A percentile compares a stretch with the other conserved stretches of the same genome.
These are phyloP conservation scores for Pythium sp. DNA, from an alignment of 352 stramenopile genomes.

Conservation along the genomic window DNA sequence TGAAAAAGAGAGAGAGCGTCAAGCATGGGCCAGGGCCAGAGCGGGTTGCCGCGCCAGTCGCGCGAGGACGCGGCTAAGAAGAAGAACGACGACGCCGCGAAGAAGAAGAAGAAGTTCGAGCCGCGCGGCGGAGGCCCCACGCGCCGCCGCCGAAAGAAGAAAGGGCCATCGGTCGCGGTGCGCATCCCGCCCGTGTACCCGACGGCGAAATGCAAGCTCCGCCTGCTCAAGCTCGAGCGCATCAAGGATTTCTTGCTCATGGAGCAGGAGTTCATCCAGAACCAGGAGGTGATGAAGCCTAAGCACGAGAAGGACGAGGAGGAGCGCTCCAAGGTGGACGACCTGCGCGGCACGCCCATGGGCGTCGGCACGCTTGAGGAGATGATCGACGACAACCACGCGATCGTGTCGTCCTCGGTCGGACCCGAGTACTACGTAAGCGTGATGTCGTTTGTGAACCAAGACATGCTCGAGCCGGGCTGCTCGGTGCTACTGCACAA, in stretches of 20 bases:
- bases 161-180: constrained; percentile 85
- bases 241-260: constrained; percentile 99
- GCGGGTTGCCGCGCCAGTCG: constrained; percentile 74
- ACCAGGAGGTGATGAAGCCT: constrained; percentile 99
- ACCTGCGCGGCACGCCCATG: constrained; percentile 97
- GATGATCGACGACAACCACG: constrained; percentile 99
- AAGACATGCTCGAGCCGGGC: constrained; percentile 99
- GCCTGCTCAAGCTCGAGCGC: constrained; percentile 98
- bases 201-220: constrained; percentile 99
- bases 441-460: constrained; percentile 99
- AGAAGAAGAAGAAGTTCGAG: constrained; percentile 96
- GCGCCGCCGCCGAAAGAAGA: constrained; percentile 91
- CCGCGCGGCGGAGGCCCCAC: constrained; percentile 81
- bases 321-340: constrained; percentile 98
- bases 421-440: constrained; percentile 99
- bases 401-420: constrained; percentile 98
- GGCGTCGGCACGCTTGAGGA: constrained; percentile 99
- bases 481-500: constrained; percentile 99
- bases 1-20: background rate
- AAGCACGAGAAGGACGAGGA: constrained; percentile 99
- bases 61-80: constrained; percentile 84
- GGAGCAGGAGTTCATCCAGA: constrained; percentile 99
- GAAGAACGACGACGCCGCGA: constrained; percentile 88
- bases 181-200: constrained; percentile 93
- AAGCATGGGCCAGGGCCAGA: constrained; percentile 85